Conservation (phyloP, 2,329 filamentous ascomycete genomes). For the Colletotrichum gloeosporioides region DNA sequence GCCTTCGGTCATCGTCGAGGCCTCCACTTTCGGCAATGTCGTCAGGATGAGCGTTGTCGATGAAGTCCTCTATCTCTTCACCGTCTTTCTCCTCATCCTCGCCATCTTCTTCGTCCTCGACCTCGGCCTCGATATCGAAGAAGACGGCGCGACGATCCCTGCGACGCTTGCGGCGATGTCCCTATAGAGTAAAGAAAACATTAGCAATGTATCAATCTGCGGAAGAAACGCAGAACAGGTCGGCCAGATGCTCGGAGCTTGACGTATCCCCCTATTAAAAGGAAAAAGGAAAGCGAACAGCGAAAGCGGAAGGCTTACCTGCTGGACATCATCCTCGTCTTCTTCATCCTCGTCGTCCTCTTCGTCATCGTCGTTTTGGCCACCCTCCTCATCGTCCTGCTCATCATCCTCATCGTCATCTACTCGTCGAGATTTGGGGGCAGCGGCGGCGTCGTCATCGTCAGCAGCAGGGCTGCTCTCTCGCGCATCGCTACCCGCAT, state of each 20-base stretch:
- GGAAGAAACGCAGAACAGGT: not conserved
- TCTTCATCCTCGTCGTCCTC: slow-evolving; percentile 42
- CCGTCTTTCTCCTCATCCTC: slow-evolving; percentile 91
- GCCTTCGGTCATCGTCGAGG: slow-evolving; percentile 87
- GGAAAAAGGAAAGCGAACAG: not conserved
- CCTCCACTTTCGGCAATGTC: slow-evolving; percentile 82
- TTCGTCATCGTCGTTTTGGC: slow-evolving; percentile 36
- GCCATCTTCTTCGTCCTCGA: slow-evolving; percentile 90
- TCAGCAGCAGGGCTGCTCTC: slow-evolving; percentile 42
- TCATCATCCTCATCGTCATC: slow-evolving; percentile 43
- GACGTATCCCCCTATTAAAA: not conserved
- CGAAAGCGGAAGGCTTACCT: slow-evolving; percentile 43
- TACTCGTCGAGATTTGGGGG: slow-evolving; percentile 24
- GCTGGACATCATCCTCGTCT: slow-evolving; percentile 68
- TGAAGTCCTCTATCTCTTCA: slow-evolving; percentile 82
- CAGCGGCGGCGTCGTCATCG: slow-evolving; percentile 40
- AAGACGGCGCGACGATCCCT: slow-evolving; percentile 81
- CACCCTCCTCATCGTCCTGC: slow-evolving; percentile 47
- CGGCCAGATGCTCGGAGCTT: not conserved
- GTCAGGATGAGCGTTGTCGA: slow-evolving; percentile 88
- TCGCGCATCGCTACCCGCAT: slow-evolving; percentile 50
- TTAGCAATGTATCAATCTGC: not conserved
- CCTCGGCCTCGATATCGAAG: slow-evolving; percentile 97
- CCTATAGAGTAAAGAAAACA: slow-evolving; percentile 37
- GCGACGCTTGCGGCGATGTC: slow-evolving; percentile 81